phyloP scores from a whole-genome alignment of 1,284 basidiomycete species.

The Ganoderma lingzhi region DNA sequence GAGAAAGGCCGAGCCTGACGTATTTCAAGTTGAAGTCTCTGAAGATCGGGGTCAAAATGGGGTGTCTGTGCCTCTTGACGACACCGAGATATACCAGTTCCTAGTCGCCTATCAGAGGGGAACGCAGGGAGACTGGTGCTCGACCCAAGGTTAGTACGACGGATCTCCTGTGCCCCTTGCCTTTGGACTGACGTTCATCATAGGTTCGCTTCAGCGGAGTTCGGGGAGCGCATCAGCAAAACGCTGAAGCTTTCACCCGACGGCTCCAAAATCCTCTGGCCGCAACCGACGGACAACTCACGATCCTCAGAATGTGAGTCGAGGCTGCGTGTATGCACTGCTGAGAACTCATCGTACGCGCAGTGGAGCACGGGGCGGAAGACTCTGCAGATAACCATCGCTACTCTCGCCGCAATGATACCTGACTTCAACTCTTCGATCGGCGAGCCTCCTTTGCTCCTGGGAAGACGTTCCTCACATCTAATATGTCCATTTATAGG shows the following conservation, averaged over 20 bases:
- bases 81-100: slow-evolving; percentile 11
- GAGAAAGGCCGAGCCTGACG: neutral
- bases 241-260: slow-evolving; percentile 56
- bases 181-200: neutral
- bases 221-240: slow-evolving; percentile 55
- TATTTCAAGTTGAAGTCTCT: neutral
- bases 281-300: slow-evolving; percentile 69
- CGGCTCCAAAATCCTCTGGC: slow-evolving; percentile 60
- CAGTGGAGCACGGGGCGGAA: slow-evolving; percentile 57
- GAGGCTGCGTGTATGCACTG: neutral
- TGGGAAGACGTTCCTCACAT: neutral
- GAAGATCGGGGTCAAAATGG: neutral
- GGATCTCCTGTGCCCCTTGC: neutral
- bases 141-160: slow-evolving; percentile 3
- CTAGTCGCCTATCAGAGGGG: slow-evolving; percentile 15
- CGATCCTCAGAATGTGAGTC: slow-evolving; percentile 70
- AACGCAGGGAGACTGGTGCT: slow-evolving; percentile 14
- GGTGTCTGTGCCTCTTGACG: neutral
- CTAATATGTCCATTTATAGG: slow-evolving; percentile 41
- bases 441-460: slow-evolving; percentile 45
- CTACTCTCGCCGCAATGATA: slow-evolving; percentile 69
- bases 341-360: no score
- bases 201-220: slow-evolving; percentile 41
- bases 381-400: slow-evolving; percentile 60
- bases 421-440: slow-evolving; percentile 75